Conservation (phyloP, 176 grass and related monocot genomes). For the Microstegium vimineum region DNA sequence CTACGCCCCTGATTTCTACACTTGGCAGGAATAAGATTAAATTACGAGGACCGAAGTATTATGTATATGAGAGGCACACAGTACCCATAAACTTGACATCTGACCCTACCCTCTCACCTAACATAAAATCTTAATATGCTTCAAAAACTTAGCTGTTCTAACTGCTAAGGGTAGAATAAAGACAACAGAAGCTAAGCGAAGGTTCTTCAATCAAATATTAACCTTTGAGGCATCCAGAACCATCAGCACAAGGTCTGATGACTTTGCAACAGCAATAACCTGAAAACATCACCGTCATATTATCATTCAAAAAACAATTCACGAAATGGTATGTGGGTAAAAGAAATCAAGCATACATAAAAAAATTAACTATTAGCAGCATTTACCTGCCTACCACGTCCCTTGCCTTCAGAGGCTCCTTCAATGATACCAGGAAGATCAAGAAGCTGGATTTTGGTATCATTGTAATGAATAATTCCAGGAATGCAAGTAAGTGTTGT, state of each 20-base stretch:
- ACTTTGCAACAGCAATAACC: slow-evolving; percentile 98
- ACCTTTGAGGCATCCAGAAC: slow-evolving; percentile 98
- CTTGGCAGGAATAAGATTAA: no score
- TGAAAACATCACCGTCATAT: slow-evolving; percentile 36
- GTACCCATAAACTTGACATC: not conserved
- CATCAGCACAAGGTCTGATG: slow-evolving; percentile 99
- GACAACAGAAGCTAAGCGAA: slow-evolving; percentile 20
- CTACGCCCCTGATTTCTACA: no score
- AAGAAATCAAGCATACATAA: not conserved
- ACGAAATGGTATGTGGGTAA: not conserved
- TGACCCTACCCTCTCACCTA: not conserved
- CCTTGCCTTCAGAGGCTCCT: slow-evolving; percentile 99
- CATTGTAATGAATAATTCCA: slow-evolving; percentile 97
- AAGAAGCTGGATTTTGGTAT: slow-evolving; percentile 99
- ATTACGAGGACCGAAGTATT: no score
- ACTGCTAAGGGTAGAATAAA: not conserved
- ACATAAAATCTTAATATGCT: not conserved
- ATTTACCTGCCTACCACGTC: slow-evolving; percentile 92
- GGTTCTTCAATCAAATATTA: slow-evolving; percentile 25
- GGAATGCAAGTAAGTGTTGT: slow-evolving; percentile 99
- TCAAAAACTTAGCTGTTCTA: not conserved
- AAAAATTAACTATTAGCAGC: not conserved
- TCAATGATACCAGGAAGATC: slow-evolving; percentile 99
- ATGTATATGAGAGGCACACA: not conserved
- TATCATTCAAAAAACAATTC: not conserved